Conservation (phyloP, 805 yeast genomes). For the Metschnikowia vanudenii region DNA sequence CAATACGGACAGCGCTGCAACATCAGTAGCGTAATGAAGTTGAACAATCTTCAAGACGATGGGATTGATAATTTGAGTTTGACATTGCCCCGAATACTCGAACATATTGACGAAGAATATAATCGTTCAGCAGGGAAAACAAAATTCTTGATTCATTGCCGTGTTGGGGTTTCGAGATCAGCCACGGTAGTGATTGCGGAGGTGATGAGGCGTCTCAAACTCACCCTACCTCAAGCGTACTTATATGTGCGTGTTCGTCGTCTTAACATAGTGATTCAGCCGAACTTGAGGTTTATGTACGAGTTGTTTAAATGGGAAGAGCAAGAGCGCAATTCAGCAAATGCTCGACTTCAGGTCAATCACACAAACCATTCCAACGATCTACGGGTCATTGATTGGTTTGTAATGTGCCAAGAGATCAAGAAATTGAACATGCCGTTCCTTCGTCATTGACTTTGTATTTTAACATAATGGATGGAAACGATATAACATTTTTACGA, state of each 20-base stretch:
- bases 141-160: conserved; percentile 74
- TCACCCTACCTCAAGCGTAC: conserved; percentile 76
- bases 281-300: conserved; percentile 87
- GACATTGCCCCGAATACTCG: conserved; percentile 61
- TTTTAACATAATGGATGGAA: not conserved
- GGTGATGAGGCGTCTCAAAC: conserved; percentile 72
- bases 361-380: conserved; percentile 2
- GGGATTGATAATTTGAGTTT: conserved; percentile 76
- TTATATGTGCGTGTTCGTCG: conserved; percentile 86
- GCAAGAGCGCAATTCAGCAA: conserved; percentile 12
- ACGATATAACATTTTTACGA: no score
- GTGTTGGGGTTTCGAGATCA: conserved; percentile 92
- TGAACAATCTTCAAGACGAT: conserved; percentile 81
- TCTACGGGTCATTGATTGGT: conserved; percentile 82
- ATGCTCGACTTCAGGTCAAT: not conserved
- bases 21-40: conserved; percentile 53
- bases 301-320: conserved; percentile 58
- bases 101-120: conserved; percentile 52
- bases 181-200: conserved; percentile 97
- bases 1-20: not conserved
- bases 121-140: conserved; percentile 10
- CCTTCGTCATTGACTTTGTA: conserved; percentile 5
- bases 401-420: conserved; percentile 78
- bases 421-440: conserved; percentile 66
- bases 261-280: conserved; percentile 90